Conservation (phyloP, 805 yeast genomes). For the Metschnikowia shivogae region DNA sequence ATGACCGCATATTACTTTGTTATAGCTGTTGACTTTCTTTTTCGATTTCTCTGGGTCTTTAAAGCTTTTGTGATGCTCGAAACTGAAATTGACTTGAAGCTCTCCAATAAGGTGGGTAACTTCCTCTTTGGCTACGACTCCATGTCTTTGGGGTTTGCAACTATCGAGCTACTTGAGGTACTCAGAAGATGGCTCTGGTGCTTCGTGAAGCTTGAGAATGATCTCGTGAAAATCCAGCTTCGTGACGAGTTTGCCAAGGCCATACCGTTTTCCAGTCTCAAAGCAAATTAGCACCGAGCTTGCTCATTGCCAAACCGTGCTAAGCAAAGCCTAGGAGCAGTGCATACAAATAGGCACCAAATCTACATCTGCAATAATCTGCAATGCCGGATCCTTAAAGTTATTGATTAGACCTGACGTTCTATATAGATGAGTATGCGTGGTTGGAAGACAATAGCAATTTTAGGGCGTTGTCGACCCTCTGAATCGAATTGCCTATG, state of each 20-base stretch:
- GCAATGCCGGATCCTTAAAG: neutral
- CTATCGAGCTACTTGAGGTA: constrained; percentile 70
- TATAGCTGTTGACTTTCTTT: constrained; percentile 53
- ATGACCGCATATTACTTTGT: constrained; percentile 50
- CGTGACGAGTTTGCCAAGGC: constrained; percentile 16
- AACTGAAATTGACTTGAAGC: constrained; percentile 18
- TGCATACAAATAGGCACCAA: too few species aligned
- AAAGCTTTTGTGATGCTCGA: constrained; percentile 41
- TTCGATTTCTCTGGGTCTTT: constrained; percentile 76
- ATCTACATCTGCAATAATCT: neutral
- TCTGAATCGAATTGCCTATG: neutral
- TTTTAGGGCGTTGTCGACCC: neutral
- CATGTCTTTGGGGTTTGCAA: constrained; percentile 54
- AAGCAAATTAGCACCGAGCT: constrained; percentile 4
- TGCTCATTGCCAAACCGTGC: neutral
- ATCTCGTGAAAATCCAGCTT: constrained; percentile 40
- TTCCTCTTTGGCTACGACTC: constrained; percentile 37
- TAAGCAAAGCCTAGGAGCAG: too few species aligned
- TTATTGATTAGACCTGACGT: constrained; percentile 1
- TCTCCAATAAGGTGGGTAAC: constrained; percentile 16
- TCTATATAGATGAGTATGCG: constrained; percentile 2
- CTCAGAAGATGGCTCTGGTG: constrained; percentile 89
- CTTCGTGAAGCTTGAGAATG: constrained; percentile 77
- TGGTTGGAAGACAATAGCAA: neutral
- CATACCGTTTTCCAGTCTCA: constrained; percentile 12